Evolutionary conservation across 108 stramenopile species (phyloP).

Genomic region (Parietichytrium sp.): DNA sequence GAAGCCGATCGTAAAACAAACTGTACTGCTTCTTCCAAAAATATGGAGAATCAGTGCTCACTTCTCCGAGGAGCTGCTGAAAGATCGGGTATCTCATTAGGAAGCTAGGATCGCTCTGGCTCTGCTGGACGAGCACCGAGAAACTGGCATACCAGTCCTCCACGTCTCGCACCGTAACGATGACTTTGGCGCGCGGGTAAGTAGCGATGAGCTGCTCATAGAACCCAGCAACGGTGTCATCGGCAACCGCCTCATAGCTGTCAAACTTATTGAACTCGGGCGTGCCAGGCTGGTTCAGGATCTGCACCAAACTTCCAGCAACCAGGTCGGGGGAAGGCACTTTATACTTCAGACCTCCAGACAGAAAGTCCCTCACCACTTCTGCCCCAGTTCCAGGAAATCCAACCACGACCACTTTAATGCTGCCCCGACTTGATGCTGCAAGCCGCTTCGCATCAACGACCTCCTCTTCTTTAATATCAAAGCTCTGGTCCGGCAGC

Average conservation of each 20-base stretch:
- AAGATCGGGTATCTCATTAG: background rate
- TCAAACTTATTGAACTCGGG: background rate
- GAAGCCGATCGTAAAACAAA: background rate
- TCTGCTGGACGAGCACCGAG: background rate
- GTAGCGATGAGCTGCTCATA: conserved; percentile 5
- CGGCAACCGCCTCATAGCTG: background rate
- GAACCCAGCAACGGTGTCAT: background rate
- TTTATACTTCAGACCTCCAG: background rate
- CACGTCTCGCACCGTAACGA: background rate
- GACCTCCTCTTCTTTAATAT: background rate
- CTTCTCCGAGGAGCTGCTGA: background rate
- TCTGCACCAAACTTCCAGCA: background rate
- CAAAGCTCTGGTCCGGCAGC: background rate
- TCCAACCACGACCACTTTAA: background rate
- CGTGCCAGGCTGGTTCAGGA: background rate
- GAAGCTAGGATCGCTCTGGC: background rate
- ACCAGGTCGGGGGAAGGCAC: background rate
- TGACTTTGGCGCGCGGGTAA: background rate
- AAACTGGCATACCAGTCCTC: conserved; percentile 11
- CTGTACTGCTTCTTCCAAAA: conserved; percentile 35
- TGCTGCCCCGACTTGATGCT: background rate
- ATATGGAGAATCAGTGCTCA: background rate
- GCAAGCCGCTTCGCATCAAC: background rate
- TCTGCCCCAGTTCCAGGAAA: conserved; percentile 26
- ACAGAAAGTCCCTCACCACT: background rate